phyloP scores from a whole-genome alignment of 2,329 filamentous ascomycete genomes.

The Ophiosphaerella narmari region DNA sequence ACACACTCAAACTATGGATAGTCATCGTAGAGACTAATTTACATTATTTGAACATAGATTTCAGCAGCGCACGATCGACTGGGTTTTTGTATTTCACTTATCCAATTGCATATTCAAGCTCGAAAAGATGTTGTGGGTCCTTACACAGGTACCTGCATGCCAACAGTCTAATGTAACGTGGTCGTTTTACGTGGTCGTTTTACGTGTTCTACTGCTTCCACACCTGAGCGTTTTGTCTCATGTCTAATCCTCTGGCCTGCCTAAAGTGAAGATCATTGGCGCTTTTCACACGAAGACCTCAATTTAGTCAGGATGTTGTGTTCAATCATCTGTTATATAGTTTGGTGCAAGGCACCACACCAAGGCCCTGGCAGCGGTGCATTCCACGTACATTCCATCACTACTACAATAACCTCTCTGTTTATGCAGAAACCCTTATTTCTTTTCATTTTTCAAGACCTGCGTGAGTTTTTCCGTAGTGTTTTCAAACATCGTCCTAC shows the following conservation, averaged over 20 bases:
- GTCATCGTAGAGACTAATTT: too few relatives aligned
- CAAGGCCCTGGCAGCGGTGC: slow-evolving; percentile 21
- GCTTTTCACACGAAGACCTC: slow-evolving; percentile 26
- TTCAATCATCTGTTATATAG: slow-evolving; percentile 7
- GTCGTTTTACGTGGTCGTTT: slow-evolving; percentile 22
- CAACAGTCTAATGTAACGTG: slow-evolving; percentile 24
- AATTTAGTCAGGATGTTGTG: slow-evolving; percentile 3
- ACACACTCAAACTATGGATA: too few relatives aligned
- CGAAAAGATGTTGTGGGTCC: slow-evolving; percentile 17
- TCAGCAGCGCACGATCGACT: too few relatives aligned
- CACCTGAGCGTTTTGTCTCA: slow-evolving; percentile 28
- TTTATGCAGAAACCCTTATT: slow-evolving; percentile 7
- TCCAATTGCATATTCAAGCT: too few relatives aligned
- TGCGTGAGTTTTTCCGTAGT: slow-evolving; percentile 15
- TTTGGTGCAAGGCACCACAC: slow-evolving; percentile 9
- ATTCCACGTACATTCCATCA: slow-evolving; percentile 40
- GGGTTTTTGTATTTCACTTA: too few relatives aligned
- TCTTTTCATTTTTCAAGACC: slow-evolving; percentile 18
- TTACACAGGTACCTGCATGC: slow-evolving; percentile 33
- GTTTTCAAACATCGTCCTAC: neutral
- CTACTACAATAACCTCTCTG: slow-evolving; percentile 8
- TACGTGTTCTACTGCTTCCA: slow-evolving; percentile 21
- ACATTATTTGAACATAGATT: too few relatives aligned
- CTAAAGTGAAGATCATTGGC: slow-evolving; percentile 23
- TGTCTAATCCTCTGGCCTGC: slow-evolving; percentile 27